These are phyloP conservation scores for Lithohypha guttulata DNA, from an alignment of 2,329 filamentous ascomycete genomes.

Conservation along the genomic window DNA sequence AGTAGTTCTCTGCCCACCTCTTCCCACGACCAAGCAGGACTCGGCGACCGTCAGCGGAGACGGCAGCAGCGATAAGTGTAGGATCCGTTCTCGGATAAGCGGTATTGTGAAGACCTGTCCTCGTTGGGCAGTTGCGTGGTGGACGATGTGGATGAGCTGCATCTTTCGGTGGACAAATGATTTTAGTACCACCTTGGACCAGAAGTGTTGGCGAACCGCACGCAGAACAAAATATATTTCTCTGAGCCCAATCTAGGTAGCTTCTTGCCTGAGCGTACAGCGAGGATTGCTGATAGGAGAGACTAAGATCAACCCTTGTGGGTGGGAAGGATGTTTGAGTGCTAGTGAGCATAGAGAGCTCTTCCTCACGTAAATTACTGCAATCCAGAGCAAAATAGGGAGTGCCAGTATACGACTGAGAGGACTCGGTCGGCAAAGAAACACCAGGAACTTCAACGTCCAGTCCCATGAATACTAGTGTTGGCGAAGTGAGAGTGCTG, in stretches of 20 bases:
- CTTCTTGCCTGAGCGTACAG: constrained; percentile 48
- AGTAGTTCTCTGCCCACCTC: constrained; percentile 74
- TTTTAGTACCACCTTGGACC: constrained; percentile 34
- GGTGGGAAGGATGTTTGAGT: constrained; percentile 6
- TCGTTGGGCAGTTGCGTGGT: constrained; percentile 59
- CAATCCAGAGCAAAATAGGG: constrained; percentile 88
- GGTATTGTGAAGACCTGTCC: constrained; percentile 77
- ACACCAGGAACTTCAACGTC: constrained; percentile 44
- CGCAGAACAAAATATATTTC: constrained; percentile 80
- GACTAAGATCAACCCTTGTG: constrained; percentile 11
- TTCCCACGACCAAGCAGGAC: constrained; percentile 75
- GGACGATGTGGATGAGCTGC: constrained; percentile 24
- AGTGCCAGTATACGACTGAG: constrained; percentile 55
- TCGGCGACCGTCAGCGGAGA: constrained; percentile 64
- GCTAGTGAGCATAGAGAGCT: neutral
- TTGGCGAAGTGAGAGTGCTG: constrained; percentile 54
- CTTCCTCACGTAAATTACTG: constrained; percentile 33
- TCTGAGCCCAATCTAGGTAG: constrained; percentile 83
- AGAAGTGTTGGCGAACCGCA: constrained; percentile 70
- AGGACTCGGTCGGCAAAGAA: constrained; percentile 31
- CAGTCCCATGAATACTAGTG: constrained; percentile 74
- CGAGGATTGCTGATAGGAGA: constrained; percentile 10
- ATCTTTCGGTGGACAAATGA: constrained; percentile 34
- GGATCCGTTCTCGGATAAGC: constrained; percentile 86
- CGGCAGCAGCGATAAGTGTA: constrained; percentile 89